A percentile compares a stretch with the other conserved stretches of the same genome.
Conservation (phyloP, 2,329 filamentous ascomycete species). For the Talaromyces verruculosus region DNA sequence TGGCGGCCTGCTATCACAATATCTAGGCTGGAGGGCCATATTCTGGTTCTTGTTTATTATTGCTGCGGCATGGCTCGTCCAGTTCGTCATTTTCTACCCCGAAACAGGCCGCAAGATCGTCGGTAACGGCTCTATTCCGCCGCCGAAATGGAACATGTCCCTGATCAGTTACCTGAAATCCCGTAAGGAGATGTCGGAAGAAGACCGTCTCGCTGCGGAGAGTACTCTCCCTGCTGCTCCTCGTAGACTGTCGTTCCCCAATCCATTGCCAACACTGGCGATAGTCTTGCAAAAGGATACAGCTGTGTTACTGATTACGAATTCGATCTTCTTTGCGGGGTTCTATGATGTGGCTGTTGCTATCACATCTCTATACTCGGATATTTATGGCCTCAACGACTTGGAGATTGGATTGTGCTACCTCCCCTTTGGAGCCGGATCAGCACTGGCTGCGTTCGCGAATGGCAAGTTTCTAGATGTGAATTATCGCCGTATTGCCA, state of each 20-base stretch:
- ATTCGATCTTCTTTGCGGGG: conserved; percentile 41
- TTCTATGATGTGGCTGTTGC: conserved; percentile 46
- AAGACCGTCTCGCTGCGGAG: conserved; percentile 20
- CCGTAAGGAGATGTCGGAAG: conserved; percentile 26
- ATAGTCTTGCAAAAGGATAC: conserved; percentile 39
- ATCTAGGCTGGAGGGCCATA: conserved; percentile 42
- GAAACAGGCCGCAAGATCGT: conserved; percentile 43
- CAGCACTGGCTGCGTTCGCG: conserved; percentile 40
- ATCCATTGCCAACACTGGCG: conserved; percentile 40
- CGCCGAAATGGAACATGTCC: conserved; percentile 41
- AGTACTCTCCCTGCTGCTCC: conserved; percentile 1
- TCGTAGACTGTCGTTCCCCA: conserved; percentile 35
- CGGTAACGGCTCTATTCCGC: conserved; percentile 39
- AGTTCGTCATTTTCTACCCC: conserved; percentile 39
- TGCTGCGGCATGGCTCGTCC: conserved; percentile 38
- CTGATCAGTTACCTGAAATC: conserved; percentile 31
- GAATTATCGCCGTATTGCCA: conserved; percentile 44
- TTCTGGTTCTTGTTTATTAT: conserved; percentile 54
- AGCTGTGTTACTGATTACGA: conserved; percentile 39
- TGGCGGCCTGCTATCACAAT: conserved; percentile 38
- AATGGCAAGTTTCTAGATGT: conserved; percentile 46
- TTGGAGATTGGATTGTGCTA: conserved; percentile 46
- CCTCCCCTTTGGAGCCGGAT: conserved; percentile 45
- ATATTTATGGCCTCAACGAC: conserved; percentile 42
- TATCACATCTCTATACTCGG: conserved; percentile 38